Base-by-base conservation (phyloP, 441 rosid species). In the Aleurites moluccanus region DNA sequence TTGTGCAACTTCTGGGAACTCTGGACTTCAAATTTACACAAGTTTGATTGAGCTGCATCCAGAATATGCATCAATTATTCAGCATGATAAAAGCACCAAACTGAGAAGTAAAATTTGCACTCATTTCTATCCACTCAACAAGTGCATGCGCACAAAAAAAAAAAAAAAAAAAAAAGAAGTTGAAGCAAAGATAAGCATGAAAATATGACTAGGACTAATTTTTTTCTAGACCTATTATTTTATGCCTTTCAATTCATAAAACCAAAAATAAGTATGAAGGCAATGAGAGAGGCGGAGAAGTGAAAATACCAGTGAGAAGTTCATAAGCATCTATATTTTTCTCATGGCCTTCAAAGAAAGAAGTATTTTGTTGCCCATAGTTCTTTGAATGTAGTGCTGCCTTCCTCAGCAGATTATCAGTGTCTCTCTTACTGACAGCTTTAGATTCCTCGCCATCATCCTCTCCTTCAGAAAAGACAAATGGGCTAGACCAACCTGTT, bases 381-480 rank as follows among this genome's bases (percentile, higher is more conserved):
- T 82, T 82, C 79, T 80, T 86, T 30, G 87, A 78, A 53, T 85
- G 88, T 65, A 80, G 83, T 14, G 90, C 85, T 60, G 86, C 86
- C 80, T 85, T 86, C 76, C 80, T 81, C 71, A 83, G 69, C 66
- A 84, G 79, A 76, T 79, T 86, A 73, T 88, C 91, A 70, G 83
- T 72, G 69, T 79, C 86, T 82, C 82, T 87, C 84, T 80, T 85
- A 80, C 81, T 83, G 67, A 77, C 56, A 47, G 84, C 83, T 85
- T 81, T 87, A 20, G 84, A 78, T 38, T 88, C 91, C 68, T 88
- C 94, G 0, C 78, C 55, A 20, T 86, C 94, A 79, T 88, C 91
- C 79, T 88, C 94, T 70, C 89, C 94, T 85, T 90, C 92, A 25
- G 91, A 88, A 80, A 82, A 88, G 40, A 88, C 83, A 1, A 87